Evolutionary conservation across 345 rosid genomes (phyloP).

Genomic region (Toxicodendron radicans): DNA sequence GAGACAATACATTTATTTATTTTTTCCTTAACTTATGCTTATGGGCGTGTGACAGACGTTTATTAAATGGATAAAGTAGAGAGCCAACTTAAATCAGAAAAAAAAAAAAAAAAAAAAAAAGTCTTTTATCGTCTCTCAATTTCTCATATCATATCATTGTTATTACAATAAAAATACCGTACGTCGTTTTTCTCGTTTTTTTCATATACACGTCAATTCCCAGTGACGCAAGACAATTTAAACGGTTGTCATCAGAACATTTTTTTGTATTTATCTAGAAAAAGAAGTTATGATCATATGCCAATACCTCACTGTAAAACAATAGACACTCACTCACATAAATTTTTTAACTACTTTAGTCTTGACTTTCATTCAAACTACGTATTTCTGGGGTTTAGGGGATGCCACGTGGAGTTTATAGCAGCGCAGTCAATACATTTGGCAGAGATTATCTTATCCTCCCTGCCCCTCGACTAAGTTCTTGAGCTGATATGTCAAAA

Average conservation of each 20-base stretch:
- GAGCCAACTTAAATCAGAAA: neutral
- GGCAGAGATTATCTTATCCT: no score
- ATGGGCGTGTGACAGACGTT: slow-evolving; percentile 24
- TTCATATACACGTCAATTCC: slow-evolving; percentile 31
- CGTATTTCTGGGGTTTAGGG: neutral
- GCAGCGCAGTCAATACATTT: no score
- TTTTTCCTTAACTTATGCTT: neutral
- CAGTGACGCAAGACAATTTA: slow-evolving; percentile 43
- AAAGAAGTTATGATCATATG: slow-evolving; percentile 14
- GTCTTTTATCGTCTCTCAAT: neutral
- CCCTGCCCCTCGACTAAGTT: no score
- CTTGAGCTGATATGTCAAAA: no score
- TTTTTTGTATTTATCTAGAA: slow-evolving; percentile 22
- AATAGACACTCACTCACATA: neutral
- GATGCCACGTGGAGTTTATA: no score
- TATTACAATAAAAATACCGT: neutral
- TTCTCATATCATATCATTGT: slow-evolving; percentile 18
- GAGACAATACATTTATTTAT: neutral
- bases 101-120: neutral
- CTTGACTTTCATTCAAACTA: neutral
- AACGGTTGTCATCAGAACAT: slow-evolving; percentile 35
- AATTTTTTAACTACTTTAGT: neutral
- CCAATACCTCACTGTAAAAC: neutral
- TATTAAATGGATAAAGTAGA: slow-evolving; percentile 29
- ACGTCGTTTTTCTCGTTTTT: slow-evolving; percentile 4